These are phyloP conservation scores for Micromonas pusilla DNA, from an alignment of 139 green algal genomes.

Conservation along the genomic window DNA sequence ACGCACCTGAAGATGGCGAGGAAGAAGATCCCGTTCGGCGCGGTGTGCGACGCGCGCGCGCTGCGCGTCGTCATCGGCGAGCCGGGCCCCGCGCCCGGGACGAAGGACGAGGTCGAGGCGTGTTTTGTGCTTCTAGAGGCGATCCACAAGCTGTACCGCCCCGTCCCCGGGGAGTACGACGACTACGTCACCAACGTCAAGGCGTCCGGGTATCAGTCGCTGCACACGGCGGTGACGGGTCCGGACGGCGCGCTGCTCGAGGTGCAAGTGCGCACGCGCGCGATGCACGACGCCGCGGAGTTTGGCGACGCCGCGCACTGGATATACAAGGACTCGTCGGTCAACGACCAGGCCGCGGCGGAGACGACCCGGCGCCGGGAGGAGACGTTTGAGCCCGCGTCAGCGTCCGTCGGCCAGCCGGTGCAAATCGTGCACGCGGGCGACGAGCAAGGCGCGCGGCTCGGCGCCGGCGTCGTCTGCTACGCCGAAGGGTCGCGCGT, in stretches of 20 bases:
- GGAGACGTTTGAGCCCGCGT: too few species aligned
- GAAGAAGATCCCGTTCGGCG: constrained; percentile 24
- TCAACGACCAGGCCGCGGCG: too few species aligned
- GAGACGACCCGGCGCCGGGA: too few species aligned
- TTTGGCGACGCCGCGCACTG: constrained; percentile 88
- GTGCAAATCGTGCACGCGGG: constrained; percentile 4
- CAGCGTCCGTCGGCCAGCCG: not conserved
- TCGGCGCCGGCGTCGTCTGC: not conserved
- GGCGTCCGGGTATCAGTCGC: constrained; percentile 78
- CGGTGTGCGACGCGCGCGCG: constrained; percentile 79
- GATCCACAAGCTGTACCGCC: constrained; percentile 57
- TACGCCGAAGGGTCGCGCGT: not conserved
- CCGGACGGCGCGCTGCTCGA: constrained; percentile 54
- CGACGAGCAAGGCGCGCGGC: not conserved
- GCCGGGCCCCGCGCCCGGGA: constrained; percentile 40
- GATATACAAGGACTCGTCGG: constrained; percentile 94
- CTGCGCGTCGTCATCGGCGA: constrained; percentile 87
- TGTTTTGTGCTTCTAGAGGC: constrained; percentile 74
- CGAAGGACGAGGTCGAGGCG: constrained; percentile 43
- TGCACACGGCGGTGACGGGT: constrained; percentile 56
- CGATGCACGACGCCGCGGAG: constrained; percentile 90
- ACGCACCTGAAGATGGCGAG: constrained; percentile 77
- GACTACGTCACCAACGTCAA: constrained; percentile 88
- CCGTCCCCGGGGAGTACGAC: constrained; percentile 52
- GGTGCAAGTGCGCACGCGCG: constrained; percentile 79